Evolutionary conservation across 805 yeast species (phyloP).

Genomic region (Spencermartinsiella europaea): DNA sequence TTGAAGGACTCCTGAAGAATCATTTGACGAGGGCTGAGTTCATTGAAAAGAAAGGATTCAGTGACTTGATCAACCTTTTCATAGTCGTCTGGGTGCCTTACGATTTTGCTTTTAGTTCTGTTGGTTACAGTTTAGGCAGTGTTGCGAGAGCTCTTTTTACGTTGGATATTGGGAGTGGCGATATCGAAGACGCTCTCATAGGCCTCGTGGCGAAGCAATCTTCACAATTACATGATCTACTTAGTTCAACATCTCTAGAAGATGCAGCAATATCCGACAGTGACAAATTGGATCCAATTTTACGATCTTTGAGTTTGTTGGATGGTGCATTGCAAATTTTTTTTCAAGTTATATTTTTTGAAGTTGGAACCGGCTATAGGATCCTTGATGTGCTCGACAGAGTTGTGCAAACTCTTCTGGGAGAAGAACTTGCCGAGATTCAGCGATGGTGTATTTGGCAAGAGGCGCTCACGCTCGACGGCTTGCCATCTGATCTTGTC

Average conservation of each 20-base stretch:
- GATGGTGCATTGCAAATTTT: slow-evolving; percentile 18
- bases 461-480: slow-evolving; percentile 18
- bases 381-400: slow-evolving; percentile 18
- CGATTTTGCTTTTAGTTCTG: slow-evolving; percentile 27
- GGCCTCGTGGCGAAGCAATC: background rate
- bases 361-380: slow-evolving; percentile 24
- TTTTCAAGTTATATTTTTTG: slow-evolving; percentile 21
- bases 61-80: slow-evolving; percentile 21
- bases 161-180: slow-evolving; percentile 21
- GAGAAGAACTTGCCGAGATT: slow-evolving; percentile 22
- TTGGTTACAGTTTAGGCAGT: slow-evolving; percentile 20
- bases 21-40: slow-evolving; percentile 26
- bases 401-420: slow-evolving; percentile 12
- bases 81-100: slow-evolving; percentile 26
- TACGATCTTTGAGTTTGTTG: slow-evolving; percentile 11
- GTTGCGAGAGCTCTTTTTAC: slow-evolving; percentile 21
- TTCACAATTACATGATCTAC: background rate
- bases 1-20: slow-evolving; percentile 30
- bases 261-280: slow-evolving; percentile 2
- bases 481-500: slow-evolving; percentile 6
- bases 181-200: slow-evolving; percentile 16
- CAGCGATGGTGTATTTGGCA: slow-evolving; percentile 28
- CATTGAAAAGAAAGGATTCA: slow-evolving; percentile 24
- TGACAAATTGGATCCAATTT: slow-evolving; percentile 7
- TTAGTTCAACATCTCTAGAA: background rate